Base-by-base conservation (phyloP, 768 basidiomycete genomes). In the Boletus tylopilopsis region DNA sequence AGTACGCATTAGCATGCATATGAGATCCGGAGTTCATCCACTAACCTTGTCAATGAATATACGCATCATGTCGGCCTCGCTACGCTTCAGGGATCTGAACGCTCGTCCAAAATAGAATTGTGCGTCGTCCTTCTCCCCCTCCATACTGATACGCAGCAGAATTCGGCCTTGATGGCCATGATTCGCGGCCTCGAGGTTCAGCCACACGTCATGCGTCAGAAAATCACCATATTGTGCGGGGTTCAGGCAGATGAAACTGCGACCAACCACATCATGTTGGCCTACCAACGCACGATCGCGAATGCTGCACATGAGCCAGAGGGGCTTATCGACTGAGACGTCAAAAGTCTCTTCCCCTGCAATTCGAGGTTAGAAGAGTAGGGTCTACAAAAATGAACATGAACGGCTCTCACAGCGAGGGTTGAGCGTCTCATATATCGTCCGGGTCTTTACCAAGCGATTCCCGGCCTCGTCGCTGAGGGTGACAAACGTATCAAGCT, bases 301-400 rank as follows among this genome's bases (percentile, higher is more conserved):
- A 30, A 98, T 80, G 53, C 93, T 95, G 42, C 93, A 85, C 88
- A 97, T 96, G 37, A 99, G 73, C 96, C 96, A 99, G 4, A 97
- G 75, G n/a, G 89, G 80, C 55, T 90, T 89, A 39, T 93, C 89
- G 13, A 97, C 89, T 0, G 94, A 91, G 11, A 98, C 76, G 64
- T 99, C 96, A 58, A 96, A 93, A 0, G 92, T 92, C 67, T 99
- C 94, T 53, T 97, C 94, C 96, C 96, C 91, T 94, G 55, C 56
- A 49, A 3, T 11, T 9, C 18, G 18, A 27, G 5, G n/a, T 58
- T 15, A 45, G 61, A 50, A 52, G 36, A 43, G 19, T 15, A 12
- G 40, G 38, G 29, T 41, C 2, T 12, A 33, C 23, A 37, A 41
- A n/a, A 43, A 11, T n/a, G 16, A 32, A 42, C 6, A 34, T 24